These are phyloP conservation scores for Colletotrichum destructivum DNA, from an alignment of 2,329 filamentous ascomycete species.

Conservation along the genomic window DNA sequence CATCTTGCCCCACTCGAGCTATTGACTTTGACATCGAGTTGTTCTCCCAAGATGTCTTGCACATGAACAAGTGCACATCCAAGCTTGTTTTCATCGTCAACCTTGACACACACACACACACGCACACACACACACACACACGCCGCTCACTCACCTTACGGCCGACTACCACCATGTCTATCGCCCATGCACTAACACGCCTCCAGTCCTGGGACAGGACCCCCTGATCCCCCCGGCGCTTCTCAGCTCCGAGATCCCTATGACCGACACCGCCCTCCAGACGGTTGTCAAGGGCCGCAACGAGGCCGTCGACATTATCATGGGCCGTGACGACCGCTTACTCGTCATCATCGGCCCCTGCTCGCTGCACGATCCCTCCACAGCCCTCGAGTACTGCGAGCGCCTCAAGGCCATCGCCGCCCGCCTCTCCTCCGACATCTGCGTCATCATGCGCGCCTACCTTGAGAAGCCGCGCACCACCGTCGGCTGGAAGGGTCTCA, in stretches of 20 bases:
- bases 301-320: slow-evolving; percentile 81
- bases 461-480: slow-evolving; percentile 99
- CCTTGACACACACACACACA: background rate
- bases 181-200: slow-evolving; percentile 44
- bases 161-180: slow-evolving; percentile 44
- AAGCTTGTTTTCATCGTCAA: background rate
- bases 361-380: slow-evolving; percentile 94
- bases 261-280: slow-evolving; percentile 72
- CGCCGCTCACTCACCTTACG: background rate
- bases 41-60: too few species aligned
- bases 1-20: slow-evolving; percentile 13
- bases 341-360: slow-evolving; percentile 96
- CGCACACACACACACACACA: background rate
- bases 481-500: slow-evolving; percentile 98
- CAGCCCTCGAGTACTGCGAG: slow-evolving; percentile 89
- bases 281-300: slow-evolving; percentile 81
- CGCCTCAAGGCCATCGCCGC: slow-evolving; percentile 83
- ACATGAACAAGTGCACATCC: too few species aligned
- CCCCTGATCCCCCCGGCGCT: slow-evolving; percentile 91
- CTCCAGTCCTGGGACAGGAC: slow-evolving; percentile 90
- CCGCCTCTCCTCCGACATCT: slow-evolving; percentile 86
- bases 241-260: slow-evolving; percentile 88
- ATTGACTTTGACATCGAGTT: background rate
- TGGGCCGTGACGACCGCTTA: slow-evolving; percentile 86
- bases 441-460: slow-evolving; percentile 98